Conservation (phyloP, 164 flowering plant species). For the Tetrastigma voinierianum region DNA sequence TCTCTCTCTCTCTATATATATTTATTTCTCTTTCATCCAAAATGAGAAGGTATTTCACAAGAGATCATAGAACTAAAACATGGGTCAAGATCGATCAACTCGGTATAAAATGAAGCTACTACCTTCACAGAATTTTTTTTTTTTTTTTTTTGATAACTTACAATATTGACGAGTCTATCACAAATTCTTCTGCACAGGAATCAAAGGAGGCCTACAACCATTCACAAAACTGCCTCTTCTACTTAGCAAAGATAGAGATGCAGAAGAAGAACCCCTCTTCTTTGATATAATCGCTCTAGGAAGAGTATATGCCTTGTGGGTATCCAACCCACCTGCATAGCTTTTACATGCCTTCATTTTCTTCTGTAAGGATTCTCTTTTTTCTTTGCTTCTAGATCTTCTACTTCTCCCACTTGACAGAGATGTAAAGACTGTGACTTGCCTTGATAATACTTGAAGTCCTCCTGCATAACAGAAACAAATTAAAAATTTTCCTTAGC, state of each 20-base stretch:
- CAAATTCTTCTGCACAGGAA: slow-evolving; percentile 28
- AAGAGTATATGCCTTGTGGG: slow-evolving; percentile 31
- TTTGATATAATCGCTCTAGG: slow-evolving; percentile 57
- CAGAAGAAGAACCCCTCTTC: slow-evolving; percentile 37
- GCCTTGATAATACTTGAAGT: slow-evolving; percentile 58
- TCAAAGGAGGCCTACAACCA: slow-evolving; percentile 34
- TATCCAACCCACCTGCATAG: slow-evolving; percentile 47
- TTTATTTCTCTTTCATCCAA: too few species aligned
- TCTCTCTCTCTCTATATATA: too few species aligned
- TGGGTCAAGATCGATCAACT: too few species aligned
- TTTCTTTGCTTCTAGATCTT: slow-evolving; percentile 77
- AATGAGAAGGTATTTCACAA: too few species aligned
- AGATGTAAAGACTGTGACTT: slow-evolving; percentile 73
- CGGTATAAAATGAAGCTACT: too few species aligned
- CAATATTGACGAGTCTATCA: slow-evolving; percentile 8
- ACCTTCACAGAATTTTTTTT: not conserved
- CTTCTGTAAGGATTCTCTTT: slow-evolving; percentile 44
- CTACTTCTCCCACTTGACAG: slow-evolving; percentile 56
- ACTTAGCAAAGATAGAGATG: slow-evolving; percentile 29
- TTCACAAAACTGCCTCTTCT: slow-evolving; percentile 27
- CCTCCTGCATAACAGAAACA: slow-evolving; percentile 52
- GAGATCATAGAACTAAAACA: too few species aligned
- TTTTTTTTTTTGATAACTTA: not conserved
- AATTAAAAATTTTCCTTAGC: not conserved
- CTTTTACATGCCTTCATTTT: slow-evolving; percentile 64